Evolutionary conservation across 768 basidiomycete species (phyloP).

Genomic region (Trametes maxima): DNA sequence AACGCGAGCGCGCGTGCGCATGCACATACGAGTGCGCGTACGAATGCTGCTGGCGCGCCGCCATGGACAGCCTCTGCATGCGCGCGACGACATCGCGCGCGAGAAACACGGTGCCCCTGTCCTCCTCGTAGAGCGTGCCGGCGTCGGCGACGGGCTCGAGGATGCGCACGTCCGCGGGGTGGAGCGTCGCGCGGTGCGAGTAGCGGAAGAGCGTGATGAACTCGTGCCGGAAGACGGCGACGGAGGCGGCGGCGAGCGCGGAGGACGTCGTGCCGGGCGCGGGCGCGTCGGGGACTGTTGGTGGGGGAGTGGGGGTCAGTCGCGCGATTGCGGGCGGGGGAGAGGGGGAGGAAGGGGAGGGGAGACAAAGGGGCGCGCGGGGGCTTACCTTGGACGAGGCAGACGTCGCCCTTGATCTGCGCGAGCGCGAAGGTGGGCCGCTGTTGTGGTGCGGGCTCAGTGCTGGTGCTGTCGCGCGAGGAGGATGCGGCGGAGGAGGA

Average conservation of each 20-base stretch:
- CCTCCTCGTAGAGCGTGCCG: conserved; percentile 36
- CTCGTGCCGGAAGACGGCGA: conserved; percentile 40
- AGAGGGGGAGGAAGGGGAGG: background rate
- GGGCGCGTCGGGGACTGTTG: conserved; percentile 17
- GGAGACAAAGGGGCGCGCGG: background rate
- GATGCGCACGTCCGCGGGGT: conserved; percentile 39
- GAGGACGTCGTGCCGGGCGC: conserved; percentile 27
- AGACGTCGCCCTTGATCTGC: conserved; percentile 31
- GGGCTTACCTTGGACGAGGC: conserved; percentile 33
- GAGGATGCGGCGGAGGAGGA: conserved; percentile 1
- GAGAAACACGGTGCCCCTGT: conserved; percentile 40
- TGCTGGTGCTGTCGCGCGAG: conserved; percentile 9
- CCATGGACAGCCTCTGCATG: conserved; percentile 31
- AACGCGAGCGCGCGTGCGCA: background rate
- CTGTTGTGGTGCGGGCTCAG: conserved; percentile 1
- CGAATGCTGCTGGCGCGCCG: conserved; percentile 10
- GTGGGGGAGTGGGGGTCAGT: background rate
- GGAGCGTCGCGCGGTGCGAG: conserved; percentile 37
- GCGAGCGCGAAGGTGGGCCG: conserved; percentile 30
- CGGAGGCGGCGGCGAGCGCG: conserved; percentile 36
- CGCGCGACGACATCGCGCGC: conserved; percentile 38
- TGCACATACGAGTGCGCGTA: background rate
- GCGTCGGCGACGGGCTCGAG: conserved; percentile 36
- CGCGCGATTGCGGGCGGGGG: background rate
- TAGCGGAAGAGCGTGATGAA: conserved; percentile 44